Conservation (phyloP, 192 early-diverging fungal genomes). For the Backusella luteola region DNA sequence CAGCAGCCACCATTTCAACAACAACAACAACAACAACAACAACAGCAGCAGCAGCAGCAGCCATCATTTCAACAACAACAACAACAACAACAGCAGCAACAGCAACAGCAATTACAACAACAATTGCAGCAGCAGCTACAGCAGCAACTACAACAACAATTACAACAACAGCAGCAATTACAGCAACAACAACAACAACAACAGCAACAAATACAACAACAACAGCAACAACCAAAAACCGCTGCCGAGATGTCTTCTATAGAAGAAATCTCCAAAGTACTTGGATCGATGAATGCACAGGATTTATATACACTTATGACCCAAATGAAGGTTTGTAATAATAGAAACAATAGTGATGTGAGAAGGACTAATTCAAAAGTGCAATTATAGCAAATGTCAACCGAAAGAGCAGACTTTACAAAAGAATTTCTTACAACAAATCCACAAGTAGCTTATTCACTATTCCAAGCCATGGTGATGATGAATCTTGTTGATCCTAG, state of each 20-base stretch:
- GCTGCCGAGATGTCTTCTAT: slow-evolving; percentile 6
- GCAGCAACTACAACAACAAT: background rate
- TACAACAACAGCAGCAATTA: background rate
- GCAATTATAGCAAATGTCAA: slow-evolving; percentile 45
- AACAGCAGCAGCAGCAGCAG: background rate
- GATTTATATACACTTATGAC: slow-evolving; percentile 65
- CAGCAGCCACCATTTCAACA: slow-evolving; percentile 6
- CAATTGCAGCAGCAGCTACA: background rate
- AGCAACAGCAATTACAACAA: background rate
- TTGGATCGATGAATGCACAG: slow-evolving; percentile 54
- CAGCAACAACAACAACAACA: background rate
- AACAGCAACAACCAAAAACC: slow-evolving; percentile 9
- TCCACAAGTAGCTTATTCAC: slow-evolving; percentile 79
- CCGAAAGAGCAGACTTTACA: slow-evolving; percentile 61
- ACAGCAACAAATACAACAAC: background rate
- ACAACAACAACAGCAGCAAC: background rate
- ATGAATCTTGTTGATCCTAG: slow-evolving; percentile 76
- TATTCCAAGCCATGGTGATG: slow-evolving; percentile 82
- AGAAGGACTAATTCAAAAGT: background rate
- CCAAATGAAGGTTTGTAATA: slow-evolving; percentile 58
- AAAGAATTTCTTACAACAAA: slow-evolving; percentile 66
- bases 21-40: background rate
- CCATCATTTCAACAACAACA: slow-evolving; percentile 9
- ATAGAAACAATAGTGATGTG: background rate
- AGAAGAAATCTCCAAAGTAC: slow-evolving; percentile 55